Evolutionary conservation across 108 stramenopile species (phyloP).

Genomic region (Cyclostephanos invisitatus): DNA sequence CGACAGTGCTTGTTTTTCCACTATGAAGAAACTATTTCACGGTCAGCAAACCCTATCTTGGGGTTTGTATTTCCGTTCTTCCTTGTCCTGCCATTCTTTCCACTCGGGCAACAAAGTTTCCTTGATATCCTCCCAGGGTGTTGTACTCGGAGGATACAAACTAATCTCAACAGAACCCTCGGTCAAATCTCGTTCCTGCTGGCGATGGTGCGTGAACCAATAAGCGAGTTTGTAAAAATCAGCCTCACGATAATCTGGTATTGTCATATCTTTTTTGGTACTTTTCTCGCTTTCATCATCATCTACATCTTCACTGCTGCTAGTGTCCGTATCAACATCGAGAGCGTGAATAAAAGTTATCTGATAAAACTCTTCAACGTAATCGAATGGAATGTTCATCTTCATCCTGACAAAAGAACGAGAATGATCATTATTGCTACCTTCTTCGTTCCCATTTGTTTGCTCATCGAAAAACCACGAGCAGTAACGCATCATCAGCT

Average conservation of each 20-base stretch:
- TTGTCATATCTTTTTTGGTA: not conserved
- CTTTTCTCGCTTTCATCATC: not conserved
- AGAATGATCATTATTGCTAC: not conserved
- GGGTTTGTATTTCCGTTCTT: not conserved
- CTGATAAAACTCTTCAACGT: constrained; percentile 54
- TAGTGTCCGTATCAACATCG: constrained; percentile 4
- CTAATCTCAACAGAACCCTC: constrained; percentile 22
- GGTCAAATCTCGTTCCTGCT: not conserved
- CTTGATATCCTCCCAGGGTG: constrained; percentile 46
- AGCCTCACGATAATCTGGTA: constrained; percentile 33
- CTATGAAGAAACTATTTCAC: not conserved
- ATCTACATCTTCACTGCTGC: not conserved
- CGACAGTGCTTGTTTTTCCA: not conserved
- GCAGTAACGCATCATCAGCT: constrained; percentile 14
- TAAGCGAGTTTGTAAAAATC: constrained; percentile 27
- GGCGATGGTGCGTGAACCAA: constrained; percentile 19
- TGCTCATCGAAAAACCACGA: constrained; percentile 25
- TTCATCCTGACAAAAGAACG: constrained; percentile 21
- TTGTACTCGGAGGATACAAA: constrained; percentile 11
- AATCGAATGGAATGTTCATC: constrained; percentile 45
- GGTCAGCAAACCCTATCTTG: not conserved
- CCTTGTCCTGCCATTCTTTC: constrained; percentile 12
- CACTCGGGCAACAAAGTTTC: constrained; percentile 14
- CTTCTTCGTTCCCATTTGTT: not conserved
- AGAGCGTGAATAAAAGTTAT: constrained; percentile 53